Conservation (phyloP, 2,329 filamentous ascomycete species). For the Aureobasidium sp. region DNA sequence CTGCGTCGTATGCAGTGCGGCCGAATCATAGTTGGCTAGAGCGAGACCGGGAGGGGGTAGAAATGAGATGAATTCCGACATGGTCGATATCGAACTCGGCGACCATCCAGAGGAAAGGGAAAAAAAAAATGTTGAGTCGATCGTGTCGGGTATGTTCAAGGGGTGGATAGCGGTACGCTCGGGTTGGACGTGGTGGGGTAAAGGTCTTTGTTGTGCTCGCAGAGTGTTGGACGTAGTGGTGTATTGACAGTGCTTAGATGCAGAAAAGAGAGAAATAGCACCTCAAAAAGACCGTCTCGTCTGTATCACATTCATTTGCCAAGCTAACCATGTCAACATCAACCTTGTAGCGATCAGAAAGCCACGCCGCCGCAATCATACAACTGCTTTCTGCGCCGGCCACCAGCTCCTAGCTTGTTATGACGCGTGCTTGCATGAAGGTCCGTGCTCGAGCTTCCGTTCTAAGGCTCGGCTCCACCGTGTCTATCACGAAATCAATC, state of each 20-base stretch:
- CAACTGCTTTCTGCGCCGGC: not conserved
- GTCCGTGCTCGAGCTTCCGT: not conserved
- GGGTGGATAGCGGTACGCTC: not conserved
- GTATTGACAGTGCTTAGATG: not conserved
- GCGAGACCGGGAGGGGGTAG: constrained; percentile 30
- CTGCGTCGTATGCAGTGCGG: constrained; percentile 27
- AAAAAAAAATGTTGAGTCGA: not conserved
- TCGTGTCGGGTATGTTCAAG: not conserved
- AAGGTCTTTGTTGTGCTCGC: not conserved
- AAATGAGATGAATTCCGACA: constrained; percentile 34
- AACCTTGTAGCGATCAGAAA: constrained; percentile 6
- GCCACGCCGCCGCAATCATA: constrained; percentile 1
- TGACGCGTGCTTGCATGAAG: not conserved
- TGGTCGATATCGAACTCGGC: not conserved
- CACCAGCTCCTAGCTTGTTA: not conserved
- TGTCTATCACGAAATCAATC: not conserved
- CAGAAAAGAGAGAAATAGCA: not conserved
- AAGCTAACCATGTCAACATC: constrained; percentile 10
- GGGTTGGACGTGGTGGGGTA: not conserved
- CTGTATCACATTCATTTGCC: not conserved
- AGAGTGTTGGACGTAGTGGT: no score
- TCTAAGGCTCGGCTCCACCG: not conserved
- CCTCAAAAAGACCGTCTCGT: not conserved
- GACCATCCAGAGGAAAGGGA: not conserved
- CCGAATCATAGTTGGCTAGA: constrained; percentile 29